These are phyloP conservation scores for Eutrema yunnanense DNA, from an alignment of 345 rosid species.

Conservation along the genomic window DNA sequence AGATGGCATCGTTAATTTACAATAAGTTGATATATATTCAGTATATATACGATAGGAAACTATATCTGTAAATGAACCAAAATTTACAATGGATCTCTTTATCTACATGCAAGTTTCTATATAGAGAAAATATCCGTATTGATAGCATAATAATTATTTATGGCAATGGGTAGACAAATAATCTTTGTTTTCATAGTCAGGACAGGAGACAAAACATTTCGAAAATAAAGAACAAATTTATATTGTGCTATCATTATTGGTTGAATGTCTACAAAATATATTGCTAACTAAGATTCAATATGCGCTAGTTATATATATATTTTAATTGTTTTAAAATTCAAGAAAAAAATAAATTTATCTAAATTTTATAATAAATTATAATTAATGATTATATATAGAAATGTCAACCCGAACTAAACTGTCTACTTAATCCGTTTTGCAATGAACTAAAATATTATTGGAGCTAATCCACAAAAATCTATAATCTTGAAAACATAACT, in stretches of 20 bases:
- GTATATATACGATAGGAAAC: background rate
- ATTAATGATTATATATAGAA: background rate
- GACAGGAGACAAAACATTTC: slow-evolving; percentile 8
- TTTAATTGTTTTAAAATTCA: no score
- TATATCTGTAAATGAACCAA: background rate
- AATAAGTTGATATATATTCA: background rate
- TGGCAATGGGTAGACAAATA: background rate
- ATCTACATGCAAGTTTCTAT: slow-evolving; percentile 1
- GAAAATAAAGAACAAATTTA: background rate
- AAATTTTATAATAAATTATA: no score
- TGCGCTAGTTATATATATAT: no score
- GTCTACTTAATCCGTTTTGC: no score
- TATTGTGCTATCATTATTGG: background rate
- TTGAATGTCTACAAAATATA: background rate
- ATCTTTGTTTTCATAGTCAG: background rate
- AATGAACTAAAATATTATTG: no score
- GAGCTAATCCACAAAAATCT: no score
- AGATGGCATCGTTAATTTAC: background rate
- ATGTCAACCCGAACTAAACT: no score
- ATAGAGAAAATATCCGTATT: background rate
- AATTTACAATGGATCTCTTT: background rate
- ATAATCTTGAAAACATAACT: no score
- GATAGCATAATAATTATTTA: background rate
- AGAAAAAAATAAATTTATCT: no score
- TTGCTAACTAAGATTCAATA: background rate